A percentile compares a stretch with the other conserved stretches of the same genome.
Conservation (phyloP, 371 early-diverging fungal genomes). For the Circinella minor region DNA sequence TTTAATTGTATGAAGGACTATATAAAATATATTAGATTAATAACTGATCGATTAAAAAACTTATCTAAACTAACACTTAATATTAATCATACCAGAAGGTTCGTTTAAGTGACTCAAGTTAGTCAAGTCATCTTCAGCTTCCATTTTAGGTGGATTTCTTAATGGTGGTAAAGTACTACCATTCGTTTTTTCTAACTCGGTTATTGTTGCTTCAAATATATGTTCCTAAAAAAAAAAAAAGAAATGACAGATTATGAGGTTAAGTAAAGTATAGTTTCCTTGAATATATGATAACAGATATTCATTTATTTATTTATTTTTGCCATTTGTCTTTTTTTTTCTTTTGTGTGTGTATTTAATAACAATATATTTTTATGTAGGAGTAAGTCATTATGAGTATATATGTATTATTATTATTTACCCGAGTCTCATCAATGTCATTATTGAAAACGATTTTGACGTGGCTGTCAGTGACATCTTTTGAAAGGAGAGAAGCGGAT, state of each 20-base stretch:
- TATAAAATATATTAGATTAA: neutral
- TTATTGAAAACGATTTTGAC: slow-evolving; percentile 68
- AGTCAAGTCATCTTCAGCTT: slow-evolving; percentile 91
- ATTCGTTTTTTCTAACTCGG: slow-evolving; percentile 70
- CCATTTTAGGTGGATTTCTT: slow-evolving; percentile 88
- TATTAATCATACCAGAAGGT: slow-evolving; percentile 69
- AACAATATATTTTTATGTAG: too few species aligned
- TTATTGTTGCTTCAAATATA: slow-evolving; percentile 71
- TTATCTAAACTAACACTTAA: too few species aligned
- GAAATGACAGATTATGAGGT: too few species aligned
- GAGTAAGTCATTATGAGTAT: too few species aligned
- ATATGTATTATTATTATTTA: slow-evolving; percentile 9
- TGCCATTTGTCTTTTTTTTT: neutral
- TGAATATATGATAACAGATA: too few species aligned
- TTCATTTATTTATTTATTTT: too few species aligned
- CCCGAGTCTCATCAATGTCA: slow-evolving; percentile 50
- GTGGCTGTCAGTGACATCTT: slow-evolving; percentile 53
- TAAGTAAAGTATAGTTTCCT: too few species aligned
- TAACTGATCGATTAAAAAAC: too few species aligned
- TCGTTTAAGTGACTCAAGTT: slow-evolving; percentile 92
- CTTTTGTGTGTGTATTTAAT: too few species aligned
- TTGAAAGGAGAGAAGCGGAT: slow-evolving; percentile 67
- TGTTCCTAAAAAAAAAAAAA: slow-evolving; percentile 57
- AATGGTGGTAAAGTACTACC: slow-evolving; percentile 80
- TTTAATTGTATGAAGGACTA: slow-evolving; percentile 88